Base-by-base conservation (phyloP, 805 yeast genomes). In the Saturnispora mendoncae region DNA sequence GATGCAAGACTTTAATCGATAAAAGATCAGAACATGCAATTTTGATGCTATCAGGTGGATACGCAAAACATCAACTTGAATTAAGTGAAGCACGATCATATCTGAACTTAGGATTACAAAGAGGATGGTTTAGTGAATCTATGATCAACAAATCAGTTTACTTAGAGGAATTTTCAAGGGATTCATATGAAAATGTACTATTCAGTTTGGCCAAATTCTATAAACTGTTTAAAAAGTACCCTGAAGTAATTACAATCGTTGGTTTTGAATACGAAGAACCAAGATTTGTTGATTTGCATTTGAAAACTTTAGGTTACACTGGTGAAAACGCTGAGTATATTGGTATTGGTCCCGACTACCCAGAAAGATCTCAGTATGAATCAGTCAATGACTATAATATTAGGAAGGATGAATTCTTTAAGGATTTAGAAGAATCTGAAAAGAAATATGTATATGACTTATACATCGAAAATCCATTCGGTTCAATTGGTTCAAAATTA, bases 171-270 rank as follows among this genome's bases (percentile, higher is more conserved):
- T 80, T 58, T 55, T 86, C 94, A 0, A 61, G 85, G 30, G 94
- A 84, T 57, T 82, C 92, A 1, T 80, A 80, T 54, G 94, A 84
- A 53, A 84, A 84, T 56, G 71, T 84, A 5, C 45, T 82, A 3
- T 82, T 75, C 56, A 74, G 81, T 48, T 48, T 80, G 2, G 65
- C 72, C 27, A 61, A 76, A 39, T 83, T 68, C 53, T 56, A 69
- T 24, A 76, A 78, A 47, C 45, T 68, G 2, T 55, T 61, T 3
- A 63, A 67, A 0, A 18, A 7, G 1, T 79, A 70, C 46, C 94
- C 94, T 0, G 33, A 50, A 0, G 48, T 48, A 2, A 62, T 84
- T 3, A 72, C 76, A 0, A 67, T 85, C 3, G 72, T 77, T 3
- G 92, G 94, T 2, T 83, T 83, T 55, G 86, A 77, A 34, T 85